Percentiles rank a stretch among this genome's conserved stretches.
Conservation (phyloP, 2,329 filamentous ascomycete genomes). For the Aspergillus sclerotialis region DNA sequence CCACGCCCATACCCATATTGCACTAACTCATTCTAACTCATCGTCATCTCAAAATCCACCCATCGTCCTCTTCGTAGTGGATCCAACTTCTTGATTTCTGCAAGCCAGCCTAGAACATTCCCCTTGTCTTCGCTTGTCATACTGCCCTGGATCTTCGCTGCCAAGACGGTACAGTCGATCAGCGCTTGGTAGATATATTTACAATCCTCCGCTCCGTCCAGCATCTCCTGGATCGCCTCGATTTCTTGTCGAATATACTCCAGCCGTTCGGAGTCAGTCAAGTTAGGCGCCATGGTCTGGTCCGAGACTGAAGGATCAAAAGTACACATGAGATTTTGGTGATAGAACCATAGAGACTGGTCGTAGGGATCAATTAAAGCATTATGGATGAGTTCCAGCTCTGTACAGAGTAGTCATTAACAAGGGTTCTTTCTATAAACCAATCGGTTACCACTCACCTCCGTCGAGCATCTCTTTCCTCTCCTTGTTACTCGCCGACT, state of each 20-base stretch:
- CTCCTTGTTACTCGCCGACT: conserved; percentile 54
- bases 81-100: conserved; percentile 62
- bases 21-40: too few species aligned
- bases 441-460: conserved; percentile 45
- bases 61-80: conserved; percentile 68
- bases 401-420: conserved; percentile 32
- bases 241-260: conserved; percentile 65
- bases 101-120: conserved; percentile 54
- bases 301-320: conserved; percentile 46
- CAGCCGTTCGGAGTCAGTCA: conserved; percentile 56
- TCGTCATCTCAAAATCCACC: conserved; percentile 62
- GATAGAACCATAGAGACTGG: conserved; percentile 95
- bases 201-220: conserved; percentile 60
- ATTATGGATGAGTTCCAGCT: conserved; percentile 67
- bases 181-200: conserved; percentile 90
- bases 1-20: too few species aligned
- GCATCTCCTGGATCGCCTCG: conserved; percentile 61
- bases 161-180: conserved; percentile 64
- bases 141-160: conserved; percentile 44
- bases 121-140: conserved; percentile 37
- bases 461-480: conserved; percentile 65
- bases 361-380: conserved; percentile 88
- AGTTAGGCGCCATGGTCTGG: conserved; percentile 56
- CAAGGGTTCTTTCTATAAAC: not conserved
- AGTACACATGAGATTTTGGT: conserved; percentile 75